Conservation (phyloP, 768 basidiomycete genomes). For the Termitomyces sp. region DNA sequence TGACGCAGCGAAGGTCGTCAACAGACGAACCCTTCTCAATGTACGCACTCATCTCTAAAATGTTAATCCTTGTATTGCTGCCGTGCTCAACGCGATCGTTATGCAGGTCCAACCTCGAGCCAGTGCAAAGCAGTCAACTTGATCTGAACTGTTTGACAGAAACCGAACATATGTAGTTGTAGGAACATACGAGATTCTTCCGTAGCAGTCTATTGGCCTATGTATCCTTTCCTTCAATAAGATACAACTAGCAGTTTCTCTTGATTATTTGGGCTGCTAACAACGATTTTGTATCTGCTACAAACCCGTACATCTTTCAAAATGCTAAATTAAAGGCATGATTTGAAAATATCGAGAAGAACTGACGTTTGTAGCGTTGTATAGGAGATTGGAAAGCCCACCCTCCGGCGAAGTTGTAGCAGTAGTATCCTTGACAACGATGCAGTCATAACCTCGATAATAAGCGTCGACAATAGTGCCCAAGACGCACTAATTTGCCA, state of each 20-base stretch:
- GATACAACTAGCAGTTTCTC: background rate
- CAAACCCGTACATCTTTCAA: conserved; percentile 46
- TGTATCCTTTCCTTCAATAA: background rate
- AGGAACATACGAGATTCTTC: background rate
- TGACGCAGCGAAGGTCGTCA: conserved; percentile 16
- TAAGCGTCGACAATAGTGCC: conserved; percentile 63
- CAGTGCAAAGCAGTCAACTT: background rate
- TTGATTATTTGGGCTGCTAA: conserved; percentile 14
- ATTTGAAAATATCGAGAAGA: background rate
- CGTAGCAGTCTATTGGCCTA: background rate
- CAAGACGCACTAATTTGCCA: conserved; percentile 45
- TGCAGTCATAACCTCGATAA: conserved; percentile 59
- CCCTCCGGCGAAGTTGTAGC: conserved; percentile 61
- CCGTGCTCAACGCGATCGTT: background rate
- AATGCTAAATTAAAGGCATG: background rate
- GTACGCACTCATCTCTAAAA: conserved; percentile 21
- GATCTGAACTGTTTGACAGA: background rate
- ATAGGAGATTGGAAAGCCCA: conserved; percentile 51
- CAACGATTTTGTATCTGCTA: conserved; percentile 31
- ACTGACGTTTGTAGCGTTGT: conserved; percentile 52
- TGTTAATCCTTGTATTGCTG: background rate
- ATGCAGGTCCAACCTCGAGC: conserved; percentile 23
- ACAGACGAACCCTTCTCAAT: conserved; percentile 32
- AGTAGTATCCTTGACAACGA: conserved; percentile 51
- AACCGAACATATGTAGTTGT: background rate